Percentiles rank a stretch among this genome's conserved stretches.
These are phyloP conservation scores for Penicillium sp. DNA, from an alignment of 2,329 filamentous ascomycete species.

Conservation along the genomic window DNA sequence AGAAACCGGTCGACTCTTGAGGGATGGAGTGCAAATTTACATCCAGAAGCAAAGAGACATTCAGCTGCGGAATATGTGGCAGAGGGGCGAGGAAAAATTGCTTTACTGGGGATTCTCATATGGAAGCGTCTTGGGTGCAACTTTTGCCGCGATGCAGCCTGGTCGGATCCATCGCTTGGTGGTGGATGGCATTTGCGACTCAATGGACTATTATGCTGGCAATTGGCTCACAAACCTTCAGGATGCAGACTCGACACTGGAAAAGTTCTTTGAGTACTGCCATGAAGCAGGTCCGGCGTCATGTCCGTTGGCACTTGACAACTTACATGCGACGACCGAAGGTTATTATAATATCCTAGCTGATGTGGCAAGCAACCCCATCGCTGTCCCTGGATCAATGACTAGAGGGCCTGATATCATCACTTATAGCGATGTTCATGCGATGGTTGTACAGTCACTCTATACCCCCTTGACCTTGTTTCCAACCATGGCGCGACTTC, in stretches of 20 bases:
- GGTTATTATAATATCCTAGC: not conserved
- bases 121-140: not conserved
- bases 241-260: not conserved
- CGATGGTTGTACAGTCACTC: not conserved
- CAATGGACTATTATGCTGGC: not conserved
- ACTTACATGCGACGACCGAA: not conserved
- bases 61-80: not conserved
- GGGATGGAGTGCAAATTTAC: not conserved
- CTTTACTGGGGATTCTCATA: constrained; percentile 1
- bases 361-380: not conserved
- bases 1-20: not conserved
- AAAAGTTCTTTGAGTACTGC: not conserved
- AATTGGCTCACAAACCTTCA: not conserved
- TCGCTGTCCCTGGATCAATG: not conserved
- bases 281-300: not conserved
- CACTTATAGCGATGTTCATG: not conserved
- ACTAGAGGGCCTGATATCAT: not conserved
- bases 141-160: not conserved
- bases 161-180: not conserved
- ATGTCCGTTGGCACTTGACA: not conserved
- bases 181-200: not conserved
- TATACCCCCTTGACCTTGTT: not conserved
- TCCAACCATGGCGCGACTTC: not conserved
- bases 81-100: not conserved
- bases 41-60: not conserved